Percentiles rank a stretch among this genome's conserved stretches.
These are phyloP conservation scores for Hemisphaericaspora xylofermentans DNA, from an alignment of 1,139 yeast genomes.

Conservation along the genomic window DNA sequence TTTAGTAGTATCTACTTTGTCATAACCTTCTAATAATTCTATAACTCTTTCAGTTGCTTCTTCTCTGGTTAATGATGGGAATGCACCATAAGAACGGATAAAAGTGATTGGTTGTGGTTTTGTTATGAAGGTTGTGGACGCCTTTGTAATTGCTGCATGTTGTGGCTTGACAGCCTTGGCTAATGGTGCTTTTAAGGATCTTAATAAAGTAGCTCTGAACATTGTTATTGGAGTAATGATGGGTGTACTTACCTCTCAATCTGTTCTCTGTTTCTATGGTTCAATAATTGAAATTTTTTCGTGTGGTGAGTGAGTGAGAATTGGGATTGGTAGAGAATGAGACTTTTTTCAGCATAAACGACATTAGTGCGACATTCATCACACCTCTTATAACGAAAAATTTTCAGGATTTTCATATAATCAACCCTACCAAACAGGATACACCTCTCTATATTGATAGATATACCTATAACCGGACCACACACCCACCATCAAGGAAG, in stretches of 20 bases:
- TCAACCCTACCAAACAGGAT: no score
- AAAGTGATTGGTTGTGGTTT: conserved; percentile 14
- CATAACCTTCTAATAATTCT: conserved; percentile 78
- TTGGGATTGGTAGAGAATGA: no score
- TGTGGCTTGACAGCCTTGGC: conserved; percentile 5
- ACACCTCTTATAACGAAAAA: no score
- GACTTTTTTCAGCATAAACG: no score
- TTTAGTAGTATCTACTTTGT: conserved; percentile 55
- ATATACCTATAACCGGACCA: not conserved
- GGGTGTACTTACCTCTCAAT: not conserved
- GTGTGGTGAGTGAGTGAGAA: no score
- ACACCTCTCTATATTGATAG: no score
- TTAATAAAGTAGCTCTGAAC: conserved; percentile 35
- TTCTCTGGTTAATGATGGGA: conserved; percentile 67
- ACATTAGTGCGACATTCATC: no score
- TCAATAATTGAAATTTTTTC: no score
- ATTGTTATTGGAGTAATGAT: conserved; percentile 15
- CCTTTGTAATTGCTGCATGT: conserved; percentile 4
- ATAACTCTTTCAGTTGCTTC: conserved; percentile 73
- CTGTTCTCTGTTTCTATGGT: conserved; percentile 1
- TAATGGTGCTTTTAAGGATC: conserved; percentile 27
- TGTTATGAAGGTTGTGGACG: conserved; percentile 6
- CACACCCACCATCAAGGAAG: not conserved
- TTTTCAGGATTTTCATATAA: no score
- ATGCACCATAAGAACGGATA: conserved; percentile 56